phyloP scores from a whole-genome alignment of 305 asterid species.

The Fraxinus baroniana region DNA sequence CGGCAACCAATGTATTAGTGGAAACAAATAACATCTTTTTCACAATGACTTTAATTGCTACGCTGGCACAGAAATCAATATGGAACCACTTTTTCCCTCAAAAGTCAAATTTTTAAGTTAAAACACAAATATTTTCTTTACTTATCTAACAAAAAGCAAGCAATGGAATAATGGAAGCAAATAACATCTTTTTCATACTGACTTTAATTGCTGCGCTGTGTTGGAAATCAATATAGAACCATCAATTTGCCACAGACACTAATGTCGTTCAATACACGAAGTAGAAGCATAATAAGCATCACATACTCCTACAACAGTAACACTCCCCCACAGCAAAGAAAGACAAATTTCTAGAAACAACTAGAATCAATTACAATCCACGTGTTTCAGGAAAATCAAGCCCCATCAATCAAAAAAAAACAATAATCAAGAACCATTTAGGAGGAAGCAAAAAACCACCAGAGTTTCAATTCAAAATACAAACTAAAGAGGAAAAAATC shows the following conservation, averaged over 20 bases:
- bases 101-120: neutral
- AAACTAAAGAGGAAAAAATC: slow-evolving; percentile 11
- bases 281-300: slow-evolving; percentile 14
- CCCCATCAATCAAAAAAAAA: slow-evolving; percentile 12
- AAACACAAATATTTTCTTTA: neutral
- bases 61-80: neutral
- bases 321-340: slow-evolving; percentile 2
- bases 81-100: neutral
- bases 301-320: slow-evolving; percentile 6
- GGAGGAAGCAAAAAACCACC: neutral
- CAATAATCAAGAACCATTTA: slow-evolving; percentile 12
- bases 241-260: slow-evolving; percentile 8
- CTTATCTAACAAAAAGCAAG: neutral
- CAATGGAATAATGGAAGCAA: neutral
- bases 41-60: neutral
- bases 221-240: neutral
- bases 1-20: neutral
- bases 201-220: neutral
- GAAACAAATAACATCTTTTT: neutral
- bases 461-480: slow-evolving; percentile 17
- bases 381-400: neutral
- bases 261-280: neutral
- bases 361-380: slow-evolving; percentile 9
- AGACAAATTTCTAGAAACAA: neutral
- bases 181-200: neutral